Percentiles rank a stretch among this genome's conserved stretches.
These are phyloP conservation scores for Paraglomus occultum DNA, from an alignment of 192 early-diverging fungal genomes.

Conservation along the genomic window DNA sequence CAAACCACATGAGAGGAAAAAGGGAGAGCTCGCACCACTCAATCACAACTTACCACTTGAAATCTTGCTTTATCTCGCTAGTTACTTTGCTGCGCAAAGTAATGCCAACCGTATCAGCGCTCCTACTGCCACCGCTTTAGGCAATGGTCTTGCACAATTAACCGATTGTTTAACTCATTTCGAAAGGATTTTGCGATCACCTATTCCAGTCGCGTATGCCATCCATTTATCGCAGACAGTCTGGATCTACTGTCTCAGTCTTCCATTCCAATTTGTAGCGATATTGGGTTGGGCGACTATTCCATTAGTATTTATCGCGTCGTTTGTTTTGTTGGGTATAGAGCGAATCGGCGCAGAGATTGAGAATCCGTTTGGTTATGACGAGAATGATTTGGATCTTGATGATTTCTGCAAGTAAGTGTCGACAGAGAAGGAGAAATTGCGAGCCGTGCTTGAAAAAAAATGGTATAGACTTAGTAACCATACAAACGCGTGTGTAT, in stretches of 20 bases:
- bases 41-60: slow-evolving; percentile 55
- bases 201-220: slow-evolving; percentile 86
- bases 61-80: slow-evolving; percentile 60
- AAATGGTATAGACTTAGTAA: slow-evolving; percentile 12
- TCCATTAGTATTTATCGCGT: slow-evolving; percentile 60
- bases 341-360: slow-evolving; percentile 85
- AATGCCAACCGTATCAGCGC: slow-evolving; percentile 44
- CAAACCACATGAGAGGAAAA: slow-evolving; percentile 32
- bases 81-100: slow-evolving; percentile 44
- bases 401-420: slow-evolving; percentile 53
- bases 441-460: slow-evolving; percentile 27
- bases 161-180: slow-evolving; percentile 62
- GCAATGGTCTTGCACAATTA: slow-evolving; percentile 49
- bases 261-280: slow-evolving; percentile 80
- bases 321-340: slow-evolving; percentile 82
- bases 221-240: slow-evolving; percentile 86
- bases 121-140: slow-evolving; percentile 45
- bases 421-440: slow-evolving; percentile 36
- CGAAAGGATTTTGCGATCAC: slow-evolving; percentile 82
- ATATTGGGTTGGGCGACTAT: slow-evolving; percentile 57
- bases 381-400: slow-evolving; percentile 69
- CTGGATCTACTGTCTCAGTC: slow-evolving; percentile 66
- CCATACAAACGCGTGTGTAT: not conserved
- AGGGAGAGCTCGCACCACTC: slow-evolving; percentile 26
- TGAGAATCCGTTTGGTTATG: slow-evolving; percentile 90